A percentile compares a stretch with the other conserved stretches of the same genome.
Conservation (phyloP, 345 rosid species). For the rapeseed (Brassica napus) region Da-Ae NC_063445.1:34864001-34864500, state of each 20-base stretch:
- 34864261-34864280: conserved; percentile 18
- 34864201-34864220: conserved; percentile 4
- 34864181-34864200: conserved; percentile 3
- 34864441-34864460: not conserved
- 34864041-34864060: not conserved
- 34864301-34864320: not conserved
- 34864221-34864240: conserved; percentile 13
- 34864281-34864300: conserved; percentile 10
- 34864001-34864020: not conserved
- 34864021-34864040: not conserved
- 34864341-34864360: not conserved
- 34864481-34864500: not conserved
- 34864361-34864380: not conserved
- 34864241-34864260: conserved; percentile 7
- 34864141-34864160: not conserved
- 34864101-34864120: not conserved
- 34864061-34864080: not conserved
- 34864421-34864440: not conserved
- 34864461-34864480: not conserved
- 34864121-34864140: not conserved
- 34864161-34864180: not conserved
- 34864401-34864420: not conserved
- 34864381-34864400: not conserved
- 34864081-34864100: not conserved
- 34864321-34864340: not conserved